Evolutionary conservation across 2,329 filamentous ascomycete genomes (phyloP), one percentile per base, ranked within the genome.

Genomic region (Sporothrix dimorphospora): DNA sequence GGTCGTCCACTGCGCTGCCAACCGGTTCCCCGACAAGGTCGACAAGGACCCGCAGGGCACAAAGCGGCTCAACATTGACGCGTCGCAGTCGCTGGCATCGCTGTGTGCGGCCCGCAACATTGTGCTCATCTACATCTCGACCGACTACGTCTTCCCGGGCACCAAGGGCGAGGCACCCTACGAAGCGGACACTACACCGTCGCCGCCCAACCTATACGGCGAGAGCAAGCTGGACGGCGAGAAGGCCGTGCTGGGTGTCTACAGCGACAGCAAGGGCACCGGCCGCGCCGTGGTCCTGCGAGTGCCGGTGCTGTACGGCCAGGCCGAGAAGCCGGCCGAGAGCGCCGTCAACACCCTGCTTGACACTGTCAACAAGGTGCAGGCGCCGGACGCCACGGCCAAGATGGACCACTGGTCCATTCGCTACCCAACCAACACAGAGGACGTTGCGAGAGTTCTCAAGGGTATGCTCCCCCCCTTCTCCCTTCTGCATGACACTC

Each of bases 371-470:
- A 91, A 89, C 88, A 92, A 92, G 79, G 87, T 90, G 0, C 92
- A 94, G 79, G 87, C 90, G 67, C 82, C 85, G 49, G 87, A 84
- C 5, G 84, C 85, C 1, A 86, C 86, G 72, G 84, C 94, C 53
- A 90, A 88, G 78, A 94, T 97, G 90, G 94, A 97, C 78, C 90
- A 97, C 80, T 97, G 93, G 90, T 90, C 92, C 1, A 82, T 92
- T 68, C 88, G 94, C 38, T 97, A 93, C 82, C 94, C 94, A 9
- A 97, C 94, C 8, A 96, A 96, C 79, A 97, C 94, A 0, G 91
- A 94, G 79, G 94, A 97, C 78, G 91, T 97, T 21, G 94, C 87
- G 21, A 86, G 94, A 51, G 92, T 97, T 61, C 21, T 75, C 2
- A 40, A 27, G 30, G 73, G 74, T 75, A 34, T 21, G 69, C 7